Conservation (phyloP, 257 asterid species). For the Henckelia pumila region DNA sequence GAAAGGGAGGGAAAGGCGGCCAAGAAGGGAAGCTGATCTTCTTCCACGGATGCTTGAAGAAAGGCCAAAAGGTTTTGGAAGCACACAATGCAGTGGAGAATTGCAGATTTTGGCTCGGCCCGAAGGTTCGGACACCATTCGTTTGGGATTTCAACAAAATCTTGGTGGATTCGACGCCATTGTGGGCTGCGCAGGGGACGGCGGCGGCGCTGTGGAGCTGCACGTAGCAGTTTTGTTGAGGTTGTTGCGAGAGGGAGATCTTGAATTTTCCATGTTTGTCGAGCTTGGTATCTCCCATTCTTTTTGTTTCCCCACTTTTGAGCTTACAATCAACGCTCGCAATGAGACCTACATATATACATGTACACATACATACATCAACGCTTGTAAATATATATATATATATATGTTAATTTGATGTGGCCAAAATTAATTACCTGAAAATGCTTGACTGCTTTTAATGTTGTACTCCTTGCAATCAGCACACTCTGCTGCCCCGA, state of each 20-base stretch:
- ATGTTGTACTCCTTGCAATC: conserved; percentile 46
- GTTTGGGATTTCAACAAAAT: conserved; percentile 23
- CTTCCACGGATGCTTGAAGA: conserved; percentile 27
- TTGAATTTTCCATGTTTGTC: conserved; percentile 42
- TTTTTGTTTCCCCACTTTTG: conserved; percentile 32
- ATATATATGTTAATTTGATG: too few relatives aligned
- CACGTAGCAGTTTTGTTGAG: conserved; percentile 43
- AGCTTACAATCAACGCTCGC: conserved; percentile 47
- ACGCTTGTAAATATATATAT: too few relatives aligned
- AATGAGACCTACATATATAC: conserved; percentile 36
- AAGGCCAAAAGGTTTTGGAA: conserved; percentile 47
- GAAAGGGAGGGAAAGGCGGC: conserved; percentile 12
- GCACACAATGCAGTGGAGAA: conserved; percentile 46
- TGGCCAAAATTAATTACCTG: conserved; percentile 36
- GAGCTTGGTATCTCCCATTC: conserved; percentile 41
- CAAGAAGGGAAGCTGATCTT: conserved; percentile 17
- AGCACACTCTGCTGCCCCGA: conserved; percentile 52
- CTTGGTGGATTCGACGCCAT: conserved; percentile 33
- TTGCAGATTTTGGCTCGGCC: conserved; percentile 30
- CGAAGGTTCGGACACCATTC: conserved; percentile 33
- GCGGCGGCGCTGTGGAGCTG: conserved; percentile 46
- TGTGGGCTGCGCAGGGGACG: conserved; percentile 41
- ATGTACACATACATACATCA: too few relatives aligned
- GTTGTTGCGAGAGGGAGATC: conserved; percentile 28
- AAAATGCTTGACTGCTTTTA: conserved; percentile 36